Conservation (phyloP, 176 grass and related monocot genomes). For the Cenchrus purpureus region DNA sequence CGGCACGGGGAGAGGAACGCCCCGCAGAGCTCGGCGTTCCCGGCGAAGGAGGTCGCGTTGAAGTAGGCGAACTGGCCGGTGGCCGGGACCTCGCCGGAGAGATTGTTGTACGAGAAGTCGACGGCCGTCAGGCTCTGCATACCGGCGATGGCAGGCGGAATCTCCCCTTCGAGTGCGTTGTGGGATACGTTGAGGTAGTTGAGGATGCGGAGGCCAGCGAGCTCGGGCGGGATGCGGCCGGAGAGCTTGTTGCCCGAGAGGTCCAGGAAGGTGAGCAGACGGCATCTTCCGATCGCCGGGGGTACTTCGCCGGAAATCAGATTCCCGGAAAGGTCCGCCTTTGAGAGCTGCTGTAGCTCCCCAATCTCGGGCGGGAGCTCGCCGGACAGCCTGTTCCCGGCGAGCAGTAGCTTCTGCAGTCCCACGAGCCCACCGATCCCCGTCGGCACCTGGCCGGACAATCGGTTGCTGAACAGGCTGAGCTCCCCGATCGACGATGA, state of each 20-base stretch:
- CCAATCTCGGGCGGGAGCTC: slow-evolving; percentile 61
- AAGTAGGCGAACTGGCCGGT: slow-evolving; percentile 91
- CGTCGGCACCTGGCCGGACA: slow-evolving; percentile 59
- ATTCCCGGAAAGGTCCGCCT: slow-evolving; percentile 70
- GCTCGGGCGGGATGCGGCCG: slow-evolving; percentile 61
- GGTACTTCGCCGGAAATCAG: slow-evolving; percentile 56
- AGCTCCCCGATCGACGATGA: slow-evolving; percentile 67
- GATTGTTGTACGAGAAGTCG: slow-evolving; percentile 87
- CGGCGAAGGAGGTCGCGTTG: slow-evolving; percentile 78
- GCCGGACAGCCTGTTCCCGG: slow-evolving; percentile 64
- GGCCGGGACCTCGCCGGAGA: slow-evolving; percentile 66
- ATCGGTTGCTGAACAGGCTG: slow-evolving; percentile 71
- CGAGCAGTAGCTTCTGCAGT: slow-evolving; percentile 79
- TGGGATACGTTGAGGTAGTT: slow-evolving; percentile 90
- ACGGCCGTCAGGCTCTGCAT: slow-evolving; percentile 96
- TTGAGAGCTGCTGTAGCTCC: slow-evolving; percentile 74
- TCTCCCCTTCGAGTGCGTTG: slow-evolving; percentile 66
- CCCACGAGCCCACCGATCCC: slow-evolving; percentile 68
- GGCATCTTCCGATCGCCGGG: slow-evolving; percentile 64
- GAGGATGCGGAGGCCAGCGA: slow-evolving; percentile 65
- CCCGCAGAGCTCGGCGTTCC: slow-evolving; percentile 76
- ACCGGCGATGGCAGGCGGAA: slow-evolving; percentile 64
- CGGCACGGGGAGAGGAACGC: slow-evolving; percentile 60
- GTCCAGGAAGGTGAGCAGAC: slow-evolving; percentile 75
- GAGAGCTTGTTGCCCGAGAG: slow-evolving; percentile 70